Percentiles rank a stretch among this genome's conserved stretches.
phyloP scores from a whole-genome alignment of 1,139 yeast genomes.

The Candida dubliniensis region DNA sequence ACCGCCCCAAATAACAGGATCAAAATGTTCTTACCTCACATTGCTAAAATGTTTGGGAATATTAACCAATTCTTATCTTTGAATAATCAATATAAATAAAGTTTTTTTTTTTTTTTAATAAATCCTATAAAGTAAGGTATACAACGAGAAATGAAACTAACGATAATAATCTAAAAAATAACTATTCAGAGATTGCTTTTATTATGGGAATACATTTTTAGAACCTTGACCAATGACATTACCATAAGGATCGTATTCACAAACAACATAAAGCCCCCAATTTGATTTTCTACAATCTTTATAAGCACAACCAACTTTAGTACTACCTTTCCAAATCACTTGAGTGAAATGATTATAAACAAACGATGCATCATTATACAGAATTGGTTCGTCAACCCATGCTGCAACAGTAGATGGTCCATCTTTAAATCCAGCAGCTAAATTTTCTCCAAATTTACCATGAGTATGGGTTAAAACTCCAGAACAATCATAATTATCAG shows the following conservation, averaged over 20 bases:
- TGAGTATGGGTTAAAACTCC: slow-evolving; percentile 73
- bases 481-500: slow-evolving; percentile 68
- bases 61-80: too few species aligned
- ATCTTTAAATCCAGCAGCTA: slow-evolving; percentile 69
- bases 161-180: not conserved
- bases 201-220: slow-evolving; percentile 48
- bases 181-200: not conserved
- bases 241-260: slow-evolving; percentile 56
- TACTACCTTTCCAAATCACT: slow-evolving; percentile 74
- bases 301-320: slow-evolving; percentile 75
- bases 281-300: slow-evolving; percentile 45
- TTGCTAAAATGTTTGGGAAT: too few species aligned
- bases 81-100: too few species aligned
- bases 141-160: not conserved
- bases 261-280: slow-evolving; percentile 53
- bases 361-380: slow-evolving; percentile 44
- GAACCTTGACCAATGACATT: slow-evolving; percentile 48
- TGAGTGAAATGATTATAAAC: slow-evolving; percentile 79
- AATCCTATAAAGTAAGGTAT: not conserved
- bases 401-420: slow-evolving; percentile 66
- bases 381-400: slow-evolving; percentile 69
- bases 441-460: slow-evolving; percentile 82
- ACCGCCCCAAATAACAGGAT: too few species aligned
- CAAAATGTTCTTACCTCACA: too few species aligned
- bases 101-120: too few species aligned